Percentiles rank a stretch among this genome's conserved stretches.
Conservation (phyloP, 192 early-diverging fungal genomes). For the Cetraspora pellucida region DNA sequence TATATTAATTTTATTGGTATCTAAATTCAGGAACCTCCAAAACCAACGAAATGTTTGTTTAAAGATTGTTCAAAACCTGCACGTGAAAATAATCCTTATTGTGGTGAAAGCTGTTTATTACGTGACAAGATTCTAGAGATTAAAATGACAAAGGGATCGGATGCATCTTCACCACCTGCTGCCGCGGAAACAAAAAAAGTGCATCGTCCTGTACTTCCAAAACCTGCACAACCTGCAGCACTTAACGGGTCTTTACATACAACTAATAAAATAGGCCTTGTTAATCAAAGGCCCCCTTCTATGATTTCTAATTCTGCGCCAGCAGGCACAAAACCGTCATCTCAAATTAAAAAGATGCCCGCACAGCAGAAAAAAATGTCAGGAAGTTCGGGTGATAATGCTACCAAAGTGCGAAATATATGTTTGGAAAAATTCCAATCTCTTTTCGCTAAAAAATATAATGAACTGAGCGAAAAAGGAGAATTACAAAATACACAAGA, state of each 20-base stretch:
- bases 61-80: constrained; percentile 46
- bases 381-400: constrained; percentile 3
- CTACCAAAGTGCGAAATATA: constrained; percentile 26
- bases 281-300: neutral
- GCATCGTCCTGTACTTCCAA: neutral
- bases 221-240: neutral
- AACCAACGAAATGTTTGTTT: constrained; percentile 36
- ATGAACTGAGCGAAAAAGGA: constrained; percentile 9
- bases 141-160: constrained; percentile 30
- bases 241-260: neutral
- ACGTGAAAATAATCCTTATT: constrained; percentile 44
- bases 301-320: neutral
- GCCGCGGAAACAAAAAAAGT: neutral
- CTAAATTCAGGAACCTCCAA: neutral
- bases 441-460: constrained; percentile 20
- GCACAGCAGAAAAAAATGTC: neutral
- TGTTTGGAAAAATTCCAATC: constrained; percentile 13
- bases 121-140: constrained; percentile 29
- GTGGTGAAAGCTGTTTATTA: constrained; percentile 49
- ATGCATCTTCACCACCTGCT: neutral
- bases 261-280: neutral
- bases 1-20: neutral
- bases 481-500: constrained; percentile 4
- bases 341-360: neutral
- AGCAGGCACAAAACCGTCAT: neutral